Evolutionary conservation across 257 asterid genomes (phyloP).

Genomic region (Ajuga chamaepitys): DNA sequence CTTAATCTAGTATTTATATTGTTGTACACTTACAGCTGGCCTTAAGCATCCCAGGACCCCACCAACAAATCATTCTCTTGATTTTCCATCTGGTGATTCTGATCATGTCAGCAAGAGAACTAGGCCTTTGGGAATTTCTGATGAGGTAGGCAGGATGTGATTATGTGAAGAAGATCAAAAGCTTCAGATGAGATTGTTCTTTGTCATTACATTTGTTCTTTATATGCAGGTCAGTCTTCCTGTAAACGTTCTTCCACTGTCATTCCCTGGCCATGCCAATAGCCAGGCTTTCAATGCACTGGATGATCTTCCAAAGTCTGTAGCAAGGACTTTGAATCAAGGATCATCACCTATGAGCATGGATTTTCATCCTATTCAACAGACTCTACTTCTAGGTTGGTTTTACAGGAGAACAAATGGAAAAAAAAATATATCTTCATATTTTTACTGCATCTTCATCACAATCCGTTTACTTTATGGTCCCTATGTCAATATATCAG

Average conservation of each 20-base stretch:
- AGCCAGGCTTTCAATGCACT: constrained; percentile 48
- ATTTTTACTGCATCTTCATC: background rate
- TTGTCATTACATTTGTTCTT: background rate
- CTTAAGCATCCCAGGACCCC: constrained; percentile 87
- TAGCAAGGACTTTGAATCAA: constrained; percentile 68
- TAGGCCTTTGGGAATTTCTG: constrained; percentile 67
- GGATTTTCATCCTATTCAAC: constrained; percentile 93
- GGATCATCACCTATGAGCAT: constrained; percentile 94
- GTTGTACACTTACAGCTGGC: constrained; percentile 44
- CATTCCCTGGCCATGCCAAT: constrained; percentile 68
- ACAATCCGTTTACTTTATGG: background rate
- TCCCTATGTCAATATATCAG: constrained; percentile 33
- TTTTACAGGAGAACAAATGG: too few relatives aligned
- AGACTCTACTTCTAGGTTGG: constrained; percentile 78
- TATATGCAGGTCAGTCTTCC: constrained; percentile 59
- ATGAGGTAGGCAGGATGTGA: constrained; percentile 50
- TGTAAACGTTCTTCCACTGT: constrained; percentile 58
- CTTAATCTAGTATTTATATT: background rate
- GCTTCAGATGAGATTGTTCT: background rate
- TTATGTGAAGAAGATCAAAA: background rate
- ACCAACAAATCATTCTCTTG: constrained; percentile 60
- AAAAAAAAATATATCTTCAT: background rate
- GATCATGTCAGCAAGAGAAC: constrained; percentile 75
- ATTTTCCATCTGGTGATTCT: constrained; percentile 72
- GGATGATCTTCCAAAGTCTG: constrained; percentile 82